phyloP scores from a whole-genome alignment of 495 filamentous ascomycete genomes.

The Sporormia fimetaria region DNA sequence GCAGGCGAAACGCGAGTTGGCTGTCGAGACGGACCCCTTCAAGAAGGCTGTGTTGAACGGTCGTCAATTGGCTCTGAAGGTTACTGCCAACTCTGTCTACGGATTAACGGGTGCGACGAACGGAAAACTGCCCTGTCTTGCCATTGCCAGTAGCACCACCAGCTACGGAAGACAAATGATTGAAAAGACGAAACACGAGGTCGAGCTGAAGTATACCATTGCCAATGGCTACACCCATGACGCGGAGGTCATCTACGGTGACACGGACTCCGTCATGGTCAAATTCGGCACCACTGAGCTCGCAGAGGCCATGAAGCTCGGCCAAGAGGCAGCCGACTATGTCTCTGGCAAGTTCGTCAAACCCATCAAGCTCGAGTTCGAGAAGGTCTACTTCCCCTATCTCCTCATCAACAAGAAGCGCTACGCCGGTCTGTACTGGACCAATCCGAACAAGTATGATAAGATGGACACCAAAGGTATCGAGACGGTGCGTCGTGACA shows the following conservation, averaged over 20 bases:
- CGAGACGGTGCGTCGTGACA: slow-evolving; percentile 93
- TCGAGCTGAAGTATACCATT: slow-evolving; percentile 78
- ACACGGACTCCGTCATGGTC: slow-evolving; percentile 99
- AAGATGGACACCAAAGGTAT: slow-evolving; percentile 99
- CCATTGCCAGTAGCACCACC: slow-evolving; percentile 92
- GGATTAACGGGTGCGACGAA: slow-evolving; percentile 92
- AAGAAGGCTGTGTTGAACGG: slow-evolving; percentile 97
- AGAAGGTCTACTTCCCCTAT: slow-evolving; percentile 98
- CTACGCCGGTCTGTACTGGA: slow-evolving; percentile 96
- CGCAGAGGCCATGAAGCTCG: slow-evolving; percentile 82
- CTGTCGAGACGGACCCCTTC: slow-evolving; percentile 85
- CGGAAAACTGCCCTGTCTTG: slow-evolving; percentile 88
- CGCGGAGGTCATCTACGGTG: slow-evolving; percentile 94
- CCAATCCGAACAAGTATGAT: slow-evolving; percentile 83
- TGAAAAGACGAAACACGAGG: slow-evolving; percentile 87
- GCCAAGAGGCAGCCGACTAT: slow-evolving; percentile 73
- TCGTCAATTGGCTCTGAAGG: slow-evolving; percentile 89
- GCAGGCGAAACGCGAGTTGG: slow-evolving; percentile 82
- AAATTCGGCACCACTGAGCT: slow-evolving; percentile 87
- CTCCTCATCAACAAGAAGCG: slow-evolving; percentile 99
- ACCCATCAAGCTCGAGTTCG: slow-evolving; percentile 98
- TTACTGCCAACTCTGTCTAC: slow-evolving; percentile 97
- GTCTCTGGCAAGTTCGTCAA: slow-evolving; percentile 87
- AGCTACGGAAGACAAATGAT: slow-evolving; percentile 97
- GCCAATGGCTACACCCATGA: slow-evolving; percentile 90